A percentile compares a stretch with the other conserved stretches of the same genome.
phyloP scores from a whole-genome alignment of 2,329 filamentous ascomycete species.

The Biscogniauxia marginata region DNA sequence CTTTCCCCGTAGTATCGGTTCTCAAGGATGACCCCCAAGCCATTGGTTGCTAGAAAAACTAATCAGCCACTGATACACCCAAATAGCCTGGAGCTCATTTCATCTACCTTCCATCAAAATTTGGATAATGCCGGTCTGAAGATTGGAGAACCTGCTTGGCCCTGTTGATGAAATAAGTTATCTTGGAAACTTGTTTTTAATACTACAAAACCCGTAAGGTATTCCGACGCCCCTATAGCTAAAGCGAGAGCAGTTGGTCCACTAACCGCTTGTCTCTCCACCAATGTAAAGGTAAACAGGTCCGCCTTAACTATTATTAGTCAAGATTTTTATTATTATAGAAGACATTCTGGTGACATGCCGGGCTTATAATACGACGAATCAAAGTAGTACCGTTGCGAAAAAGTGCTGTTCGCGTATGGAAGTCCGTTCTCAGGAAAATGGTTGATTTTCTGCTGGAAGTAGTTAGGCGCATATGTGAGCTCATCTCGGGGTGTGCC shows the following conservation, averaged over 20 bases:
- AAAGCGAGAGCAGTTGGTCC: not conserved
- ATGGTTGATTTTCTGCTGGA: slow-evolving; percentile 43
- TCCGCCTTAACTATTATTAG: slow-evolving; percentile 38
- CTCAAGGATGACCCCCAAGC: slow-evolving; percentile 53
- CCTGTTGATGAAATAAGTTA: slow-evolving; percentile 3
- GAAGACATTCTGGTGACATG: slow-evolving; percentile 4
- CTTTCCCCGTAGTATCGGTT: slow-evolving; percentile 51
- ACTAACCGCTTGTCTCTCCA: slow-evolving; percentile 31
- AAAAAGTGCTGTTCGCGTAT: slow-evolving; percentile 48
- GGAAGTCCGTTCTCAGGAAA: slow-evolving; percentile 38
- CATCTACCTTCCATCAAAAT: slow-evolving; percentile 47
- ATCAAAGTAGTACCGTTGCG: slow-evolving; percentile 55
- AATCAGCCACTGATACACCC: not conserved
- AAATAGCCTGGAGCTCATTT: not conserved
- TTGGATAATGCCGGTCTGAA: slow-evolving; percentile 43
- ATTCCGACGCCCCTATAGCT: not conserved
- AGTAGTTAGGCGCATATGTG: slow-evolving; percentile 29
- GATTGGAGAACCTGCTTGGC: slow-evolving; percentile 27
- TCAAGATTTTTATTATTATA: not conserved
- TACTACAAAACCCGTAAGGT: not conserved
- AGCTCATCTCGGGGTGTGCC: slow-evolving; percentile 20
- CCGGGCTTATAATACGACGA: slow-evolving; percentile 49
- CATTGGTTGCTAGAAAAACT: slow-evolving; percentile 40
- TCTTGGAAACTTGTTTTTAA: not conserved
- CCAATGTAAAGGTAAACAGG: slow-evolving; percentile 37